Base-by-base conservation (phyloP, 805 yeast species). In the Teunomyces gatunensis region DNA sequence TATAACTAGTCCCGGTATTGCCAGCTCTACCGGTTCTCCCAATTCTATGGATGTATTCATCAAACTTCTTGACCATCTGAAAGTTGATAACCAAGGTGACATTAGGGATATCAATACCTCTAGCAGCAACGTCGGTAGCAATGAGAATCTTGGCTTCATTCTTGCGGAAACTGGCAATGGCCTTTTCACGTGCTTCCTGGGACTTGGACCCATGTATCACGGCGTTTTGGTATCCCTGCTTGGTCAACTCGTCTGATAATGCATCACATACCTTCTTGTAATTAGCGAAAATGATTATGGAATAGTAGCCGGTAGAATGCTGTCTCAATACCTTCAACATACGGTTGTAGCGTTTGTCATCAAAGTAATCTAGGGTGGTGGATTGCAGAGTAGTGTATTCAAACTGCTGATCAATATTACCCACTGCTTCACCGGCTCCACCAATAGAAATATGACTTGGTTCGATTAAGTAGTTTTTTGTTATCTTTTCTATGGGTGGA, bases 11-110 rank as follows among this genome's bases (percentile, higher is more conserved):
- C 39, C 99, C 99, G 5, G 61, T 62, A 41, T 79, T 81, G 0
- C 97, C 98, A 0, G 96, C 97, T 65, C 99, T 80, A 33, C 98
- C 99, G 0, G 99, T 92, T 68, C 99, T 83, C 48, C 99, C 99
- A 44, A 92, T 85, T 60, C 98, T 78, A 67, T 92, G 99, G 15
- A 92, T 80, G 57, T 90, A 92, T 49, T 86, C 91, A 52, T 90
- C 97, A 39, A 90, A 79, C 29, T 75, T 74, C 52, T 75, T 79
- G 7, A 90, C 70, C 91, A 91, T 85, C 56, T 92, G 96, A 60
- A 78, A 91, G 63, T 92, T 94, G 17, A 94, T 65, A 7, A 92
- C 98, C 30, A 91, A 63, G 0, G 94, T 81, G 6, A 92, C 96
- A 55, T 87, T 78, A 1, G 89, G 85, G n/a, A 92, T 83, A 65